phyloP scores from a whole-genome alignment of 805 yeast genomes.

The Starmerella floris region DNA sequence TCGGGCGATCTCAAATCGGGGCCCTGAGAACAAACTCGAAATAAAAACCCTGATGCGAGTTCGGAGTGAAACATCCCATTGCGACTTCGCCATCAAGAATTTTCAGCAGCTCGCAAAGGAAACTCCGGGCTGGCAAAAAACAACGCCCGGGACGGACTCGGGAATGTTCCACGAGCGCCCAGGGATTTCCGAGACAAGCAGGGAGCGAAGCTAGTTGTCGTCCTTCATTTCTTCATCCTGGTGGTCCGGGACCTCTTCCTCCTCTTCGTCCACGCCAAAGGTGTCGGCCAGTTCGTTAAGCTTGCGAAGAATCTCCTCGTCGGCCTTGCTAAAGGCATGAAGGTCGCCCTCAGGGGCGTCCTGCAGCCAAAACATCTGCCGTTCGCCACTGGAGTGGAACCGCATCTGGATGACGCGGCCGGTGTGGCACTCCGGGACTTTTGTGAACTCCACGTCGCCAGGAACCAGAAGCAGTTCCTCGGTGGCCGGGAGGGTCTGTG shows the following conservation, averaged over 20 bases:
- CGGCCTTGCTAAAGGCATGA: slow-evolving; percentile 43
- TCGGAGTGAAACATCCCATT: no score
- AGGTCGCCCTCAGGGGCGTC: slow-evolving; percentile 52
- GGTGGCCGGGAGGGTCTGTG: slow-evolving; percentile 23
- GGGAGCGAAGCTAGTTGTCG: no score
- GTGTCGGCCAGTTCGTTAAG: slow-evolving; percentile 33
- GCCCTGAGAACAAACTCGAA: no score
- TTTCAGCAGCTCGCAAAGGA: no score
- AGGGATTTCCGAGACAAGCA: no score
- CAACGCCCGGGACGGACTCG: no score
- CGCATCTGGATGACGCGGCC: slow-evolving; percentile 66
- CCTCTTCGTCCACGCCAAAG: slow-evolving; percentile 16
- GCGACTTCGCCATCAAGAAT: no score
- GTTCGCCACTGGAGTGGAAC: slow-evolving; percentile 50
- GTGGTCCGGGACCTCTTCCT: slow-evolving; percentile 3
- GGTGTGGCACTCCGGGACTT: slow-evolving; percentile 51
- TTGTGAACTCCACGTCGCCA: slow-evolving; percentile 72
- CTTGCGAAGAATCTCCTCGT: slow-evolving; percentile 36
- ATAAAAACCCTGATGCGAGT: no score
- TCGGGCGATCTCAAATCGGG: no score
- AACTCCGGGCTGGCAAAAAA: no score
- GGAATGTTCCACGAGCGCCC: no score
- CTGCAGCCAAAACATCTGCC: slow-evolving; percentile 57
- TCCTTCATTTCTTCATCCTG: not conserved
- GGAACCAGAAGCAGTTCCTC: slow-evolving; percentile 55